Evolutionary conservation across 163 green algal species (phyloP).

Genomic region (Coccomyxa subellipsoidea): DNA sequence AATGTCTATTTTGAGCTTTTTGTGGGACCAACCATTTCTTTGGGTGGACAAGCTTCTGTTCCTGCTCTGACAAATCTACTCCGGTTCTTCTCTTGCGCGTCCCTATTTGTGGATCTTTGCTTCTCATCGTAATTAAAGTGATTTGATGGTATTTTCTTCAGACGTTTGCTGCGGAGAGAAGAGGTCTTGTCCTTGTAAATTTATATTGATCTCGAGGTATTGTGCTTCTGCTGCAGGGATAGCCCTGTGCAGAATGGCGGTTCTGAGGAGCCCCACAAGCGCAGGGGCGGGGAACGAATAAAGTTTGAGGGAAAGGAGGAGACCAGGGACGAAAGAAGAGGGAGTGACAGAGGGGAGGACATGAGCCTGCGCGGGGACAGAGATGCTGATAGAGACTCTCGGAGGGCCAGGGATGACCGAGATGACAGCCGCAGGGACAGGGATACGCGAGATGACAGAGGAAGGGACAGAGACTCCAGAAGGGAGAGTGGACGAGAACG

Average conservation of each 20-base stretch:
- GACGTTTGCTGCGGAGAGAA: too few relatives aligned
- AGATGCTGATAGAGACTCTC: background rate
- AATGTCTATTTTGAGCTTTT: too few relatives aligned
- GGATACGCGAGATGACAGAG: background rate
- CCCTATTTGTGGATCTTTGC: too few relatives aligned
- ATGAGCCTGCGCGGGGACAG: slow-evolving; percentile 1
- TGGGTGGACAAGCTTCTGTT: too few relatives aligned
- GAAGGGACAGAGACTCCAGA: background rate
- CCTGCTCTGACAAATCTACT: too few relatives aligned
- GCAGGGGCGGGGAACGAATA: background rate
- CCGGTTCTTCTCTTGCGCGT: too few relatives aligned
- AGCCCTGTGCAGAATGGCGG: background rate
- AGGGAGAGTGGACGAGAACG: background rate
- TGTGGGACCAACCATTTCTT: too few relatives aligned
- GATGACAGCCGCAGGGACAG: background rate
- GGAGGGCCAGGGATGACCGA: background rate
- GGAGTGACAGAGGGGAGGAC: background rate
- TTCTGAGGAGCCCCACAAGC: background rate
- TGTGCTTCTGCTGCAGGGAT: too few relatives aligned
- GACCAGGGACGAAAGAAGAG: background rate
- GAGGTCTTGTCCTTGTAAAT: too few relatives aligned
- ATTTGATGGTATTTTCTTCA: too few relatives aligned
- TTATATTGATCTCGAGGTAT: too few relatives aligned
- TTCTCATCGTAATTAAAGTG: too few relatives aligned
- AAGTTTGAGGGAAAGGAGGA: background rate